Evolutionary conservation across 2,329 filamentous ascomycete genomes (phyloP).

Genomic region (Curvularia sp.): DNA sequence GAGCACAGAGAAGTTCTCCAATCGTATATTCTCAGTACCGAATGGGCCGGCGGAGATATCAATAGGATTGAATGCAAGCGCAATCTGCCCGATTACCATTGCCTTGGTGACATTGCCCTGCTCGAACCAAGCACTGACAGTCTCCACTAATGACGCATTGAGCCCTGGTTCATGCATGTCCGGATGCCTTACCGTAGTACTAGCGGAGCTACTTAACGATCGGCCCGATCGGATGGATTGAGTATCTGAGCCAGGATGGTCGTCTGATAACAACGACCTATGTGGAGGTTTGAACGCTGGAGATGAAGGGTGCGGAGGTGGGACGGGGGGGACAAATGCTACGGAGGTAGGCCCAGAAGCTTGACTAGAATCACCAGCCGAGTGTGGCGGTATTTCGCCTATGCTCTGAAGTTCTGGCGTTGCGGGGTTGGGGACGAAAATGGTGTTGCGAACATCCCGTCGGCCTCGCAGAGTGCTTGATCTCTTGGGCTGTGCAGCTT

Average conservation of each 20-base stretch:
- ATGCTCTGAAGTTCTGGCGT: slow-evolving; percentile 50
- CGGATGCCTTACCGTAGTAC: slow-evolving; percentile 72
- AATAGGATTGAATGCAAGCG: slow-evolving; percentile 77
- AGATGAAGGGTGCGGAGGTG: slow-evolving; percentile 43
- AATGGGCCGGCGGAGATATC: slow-evolving; percentile 53
- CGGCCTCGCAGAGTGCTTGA: slow-evolving; percentile 83
- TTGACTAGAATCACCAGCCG: slow-evolving; percentile 31
- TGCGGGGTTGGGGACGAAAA: slow-evolving; percentile 70
- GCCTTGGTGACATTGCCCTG: slow-evolving; percentile 73
- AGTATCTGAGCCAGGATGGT: slow-evolving; percentile 77
- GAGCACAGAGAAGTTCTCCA: slow-evolving; percentile 86
- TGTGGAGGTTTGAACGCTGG: slow-evolving; percentile 48
- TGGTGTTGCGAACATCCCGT: slow-evolving; percentile 88
- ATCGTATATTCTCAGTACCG: slow-evolving; percentile 70
- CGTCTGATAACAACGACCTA: slow-evolving; percentile 48
- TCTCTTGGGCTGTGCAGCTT: slow-evolving; percentile 61
- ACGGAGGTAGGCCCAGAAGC: slow-evolving; percentile 22
- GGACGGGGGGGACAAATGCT: slow-evolving; percentile 29
- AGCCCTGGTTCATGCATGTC: slow-evolving; percentile 81
- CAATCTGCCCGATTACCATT: slow-evolving; percentile 85
- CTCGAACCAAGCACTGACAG: slow-evolving; percentile 84
- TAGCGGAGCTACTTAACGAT: slow-evolving; percentile 72
- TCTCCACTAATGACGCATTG: slow-evolving; percentile 89
- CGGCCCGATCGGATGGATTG: slow-evolving; percentile 90
- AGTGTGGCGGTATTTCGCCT: slow-evolving; percentile 42